A percentile compares a stretch with the other conserved stretches of the same genome.
phyloP scores from a whole-genome alignment of 2,329 filamentous ascomycete genomes.

The Passalora sequoiae region DNA sequence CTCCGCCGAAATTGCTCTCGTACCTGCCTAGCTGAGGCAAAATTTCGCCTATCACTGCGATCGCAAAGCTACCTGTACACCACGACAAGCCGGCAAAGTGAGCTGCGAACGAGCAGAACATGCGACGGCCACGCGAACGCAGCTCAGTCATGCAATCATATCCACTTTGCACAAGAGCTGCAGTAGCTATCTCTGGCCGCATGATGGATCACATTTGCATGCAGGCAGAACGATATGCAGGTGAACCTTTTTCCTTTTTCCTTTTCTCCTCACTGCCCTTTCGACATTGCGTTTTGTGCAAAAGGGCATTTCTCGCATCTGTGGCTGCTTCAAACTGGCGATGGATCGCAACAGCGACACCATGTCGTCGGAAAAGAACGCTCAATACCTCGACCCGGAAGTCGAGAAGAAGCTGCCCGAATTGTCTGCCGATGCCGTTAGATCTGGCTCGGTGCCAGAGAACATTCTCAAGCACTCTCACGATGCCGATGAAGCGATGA shows the following conservation, averaged over 20 bases:
- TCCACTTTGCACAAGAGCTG: not conserved
- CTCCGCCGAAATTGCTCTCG: not conserved
- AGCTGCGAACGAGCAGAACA: not conserved
- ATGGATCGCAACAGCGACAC: not conserved
- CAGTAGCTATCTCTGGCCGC: not conserved
- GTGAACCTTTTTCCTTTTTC: not conserved
- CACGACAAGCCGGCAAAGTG: not conserved
- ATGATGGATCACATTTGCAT: not conserved
- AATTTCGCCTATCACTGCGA: constrained; percentile 3
- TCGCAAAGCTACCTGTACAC: too few species aligned
- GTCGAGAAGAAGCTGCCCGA: constrained; percentile 25
- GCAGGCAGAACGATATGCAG: not conserved
- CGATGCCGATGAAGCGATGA: constrained; percentile 58
- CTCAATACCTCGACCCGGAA: constrained; percentile 18
- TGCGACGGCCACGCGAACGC: not conserved
- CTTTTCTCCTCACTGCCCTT: not conserved
- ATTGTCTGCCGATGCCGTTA: constrained; percentile 26
- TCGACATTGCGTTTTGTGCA: not conserved
- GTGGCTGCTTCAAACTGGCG: not conserved
- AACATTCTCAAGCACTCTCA: constrained; percentile 49
- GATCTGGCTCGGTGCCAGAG: constrained; percentile 27
- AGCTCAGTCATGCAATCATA: not conserved
- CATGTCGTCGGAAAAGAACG: not conserved
- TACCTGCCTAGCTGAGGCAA: not conserved
- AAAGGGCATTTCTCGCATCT: not conserved